A percentile compares a stretch with the other conserved stretches of the same genome.
Evolutionary conservation across 208 protist species (phyloP).

Genomic region (Leishmania lainsoni): DNA sequence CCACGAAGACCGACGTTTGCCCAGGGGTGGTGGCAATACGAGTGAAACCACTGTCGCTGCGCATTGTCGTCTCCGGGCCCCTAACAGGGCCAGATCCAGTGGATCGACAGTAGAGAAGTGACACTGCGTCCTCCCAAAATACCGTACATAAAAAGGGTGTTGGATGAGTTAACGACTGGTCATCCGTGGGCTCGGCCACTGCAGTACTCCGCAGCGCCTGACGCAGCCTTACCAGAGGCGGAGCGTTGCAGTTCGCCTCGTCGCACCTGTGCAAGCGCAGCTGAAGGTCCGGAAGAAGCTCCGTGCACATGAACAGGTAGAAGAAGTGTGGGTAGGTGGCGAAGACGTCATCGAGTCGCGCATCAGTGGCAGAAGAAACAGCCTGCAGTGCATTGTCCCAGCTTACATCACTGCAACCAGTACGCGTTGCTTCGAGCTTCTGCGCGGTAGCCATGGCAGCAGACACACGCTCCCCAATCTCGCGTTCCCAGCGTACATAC

Average conservation of each 20-base stretch:
- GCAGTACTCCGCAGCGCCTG: conserved; percentile 5
- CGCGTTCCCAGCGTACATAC: conserved; percentile 13
- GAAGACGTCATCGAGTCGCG: conserved; percentile 3
- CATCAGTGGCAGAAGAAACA: not conserved
- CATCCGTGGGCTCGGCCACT: not conserved
- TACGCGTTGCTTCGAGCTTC: not conserved
- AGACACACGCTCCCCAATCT: conserved; percentile 1
- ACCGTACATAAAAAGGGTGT: not conserved
- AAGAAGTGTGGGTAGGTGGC: conserved; percentile 23
- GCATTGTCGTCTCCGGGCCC: not conserved
- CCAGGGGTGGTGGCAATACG: conserved; percentile 11
- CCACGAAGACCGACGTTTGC: conserved; percentile 13
- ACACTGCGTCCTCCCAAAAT: not conserved
- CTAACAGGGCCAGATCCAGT: not conserved
- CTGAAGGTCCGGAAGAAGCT: conserved; percentile 11
- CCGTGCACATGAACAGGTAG: conserved; percentile 11
- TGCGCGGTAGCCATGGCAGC: not conserved
- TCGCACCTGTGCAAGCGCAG: not conserved
- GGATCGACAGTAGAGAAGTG: conserved; percentile 5
- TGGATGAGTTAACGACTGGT: not conserved
- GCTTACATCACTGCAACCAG: not conserved
- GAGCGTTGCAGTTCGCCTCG: not conserved
- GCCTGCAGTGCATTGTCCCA: not conserved
- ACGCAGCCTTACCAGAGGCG: conserved; percentile 3
- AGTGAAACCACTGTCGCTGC: conserved; percentile 1